Evolutionary conservation across 345 rosid species (phyloP).

Genomic region (Laguncularia racemosa): DNA sequence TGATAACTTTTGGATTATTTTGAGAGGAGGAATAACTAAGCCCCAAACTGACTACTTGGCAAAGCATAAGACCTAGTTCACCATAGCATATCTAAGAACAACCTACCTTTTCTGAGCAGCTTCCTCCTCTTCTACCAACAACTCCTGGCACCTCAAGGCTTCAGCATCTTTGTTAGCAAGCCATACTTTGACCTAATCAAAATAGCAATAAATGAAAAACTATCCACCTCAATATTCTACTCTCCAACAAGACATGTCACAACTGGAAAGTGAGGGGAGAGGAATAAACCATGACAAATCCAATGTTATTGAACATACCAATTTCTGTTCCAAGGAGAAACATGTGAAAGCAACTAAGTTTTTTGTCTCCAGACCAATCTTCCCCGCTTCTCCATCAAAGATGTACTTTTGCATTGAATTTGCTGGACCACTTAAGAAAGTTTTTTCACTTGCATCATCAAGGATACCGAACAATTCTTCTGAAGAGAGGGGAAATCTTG

Average conservation of each 20-base stretch:
- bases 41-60: neutral
- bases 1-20: too few relatives aligned
- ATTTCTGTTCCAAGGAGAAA: conserved; percentile 78
- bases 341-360: conserved; percentile 79
- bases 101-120: conserved; percentile 80
- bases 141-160: conserved; percentile 86
- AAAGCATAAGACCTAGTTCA: neutral
- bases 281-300: neutral
- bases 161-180: conserved; percentile 92
- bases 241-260: neutral
- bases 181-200: conserved; percentile 72
- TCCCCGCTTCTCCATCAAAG: conserved; percentile 81
- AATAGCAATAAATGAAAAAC: conserved; percentile 1
- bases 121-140: conserved; percentile 96
- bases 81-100: neutral
- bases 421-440: conserved; percentile 66
- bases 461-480: conserved; percentile 69
- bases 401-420: conserved; percentile 74
- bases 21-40: neutral
- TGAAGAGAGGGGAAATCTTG: conserved; percentile 70
- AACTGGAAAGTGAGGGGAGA: neutral
- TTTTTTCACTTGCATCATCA: conserved; percentile 95
- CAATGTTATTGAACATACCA: conserved; percentile 37
- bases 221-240: neutral
- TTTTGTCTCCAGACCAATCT: conserved; percentile 72